These are phyloP conservation scores for Alternaria panax DNA, from an alignment of 2,329 filamentous ascomycete species.

Conservation along the genomic window DNA sequence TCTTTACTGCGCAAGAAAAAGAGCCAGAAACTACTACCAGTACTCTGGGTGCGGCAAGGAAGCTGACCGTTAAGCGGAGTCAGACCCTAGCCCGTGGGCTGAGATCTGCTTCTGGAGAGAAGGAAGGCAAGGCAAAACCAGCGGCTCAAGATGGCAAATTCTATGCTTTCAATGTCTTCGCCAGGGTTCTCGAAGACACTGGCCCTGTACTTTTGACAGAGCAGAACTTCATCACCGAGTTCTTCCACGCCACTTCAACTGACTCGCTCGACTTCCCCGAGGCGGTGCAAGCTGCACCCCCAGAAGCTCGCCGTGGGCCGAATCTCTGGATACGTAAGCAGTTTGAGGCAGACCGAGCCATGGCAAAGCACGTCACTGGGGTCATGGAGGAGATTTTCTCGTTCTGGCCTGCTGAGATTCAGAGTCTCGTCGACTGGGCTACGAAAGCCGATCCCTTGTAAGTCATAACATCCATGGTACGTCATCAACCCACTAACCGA, in stretches of 20 bases:
- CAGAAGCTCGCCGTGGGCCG: slow-evolving; percentile 72
- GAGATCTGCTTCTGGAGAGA: slow-evolving; percentile 72
- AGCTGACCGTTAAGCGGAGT: slow-evolving; percentile 91
- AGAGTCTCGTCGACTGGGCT: slow-evolving; percentile 83
- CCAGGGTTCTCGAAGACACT: slow-evolving; percentile 79
- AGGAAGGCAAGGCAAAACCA: slow-evolving; percentile 64
- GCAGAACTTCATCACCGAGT: slow-evolving; percentile 96
- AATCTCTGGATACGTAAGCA: slow-evolving; percentile 77
- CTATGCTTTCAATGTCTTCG: slow-evolving; percentile 82
- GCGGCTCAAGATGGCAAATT: slow-evolving; percentile 67
- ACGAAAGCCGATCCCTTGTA: slow-evolving; percentile 81
- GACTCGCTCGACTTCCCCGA: slow-evolving; percentile 85
- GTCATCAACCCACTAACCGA: slow-evolving; percentile 22
- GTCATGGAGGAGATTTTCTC: slow-evolving; percentile 89
- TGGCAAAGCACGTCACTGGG: slow-evolving; percentile 83
- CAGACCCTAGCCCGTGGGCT: slow-evolving; percentile 82
- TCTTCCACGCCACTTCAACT: slow-evolving; percentile 92
- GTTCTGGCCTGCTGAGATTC: slow-evolving; percentile 80
- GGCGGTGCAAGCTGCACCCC: slow-evolving; percentile 70
- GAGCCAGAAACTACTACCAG: slow-evolving; percentile 75
- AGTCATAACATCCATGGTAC: slow-evolving; percentile 49
- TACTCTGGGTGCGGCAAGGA: slow-evolving; percentile 72
- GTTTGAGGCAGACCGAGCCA: slow-evolving; percentile 86
- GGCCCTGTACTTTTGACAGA: slow-evolving; percentile 86
- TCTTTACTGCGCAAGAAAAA: slow-evolving; percentile 92